These are phyloP conservation scores for Metschnikowia sp. DNA, from an alignment of 805 yeast species.

Conservation along the genomic window DNA sequence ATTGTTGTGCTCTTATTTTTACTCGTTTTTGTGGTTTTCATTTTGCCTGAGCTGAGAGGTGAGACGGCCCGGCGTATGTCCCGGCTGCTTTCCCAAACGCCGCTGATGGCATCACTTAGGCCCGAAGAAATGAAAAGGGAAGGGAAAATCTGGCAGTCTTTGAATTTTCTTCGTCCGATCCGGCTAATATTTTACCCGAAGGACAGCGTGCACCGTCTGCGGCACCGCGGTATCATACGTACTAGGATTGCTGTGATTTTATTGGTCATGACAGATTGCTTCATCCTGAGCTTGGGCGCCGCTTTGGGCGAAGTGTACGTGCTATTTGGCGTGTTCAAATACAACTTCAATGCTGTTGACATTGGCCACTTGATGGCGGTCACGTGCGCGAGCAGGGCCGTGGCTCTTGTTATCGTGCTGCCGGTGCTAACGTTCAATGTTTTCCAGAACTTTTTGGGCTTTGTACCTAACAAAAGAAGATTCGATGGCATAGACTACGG, in stretches of 20 bases:
- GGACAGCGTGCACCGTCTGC: conserved; percentile 23
- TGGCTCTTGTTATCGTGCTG: conserved; percentile 46
- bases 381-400: conserved; percentile 47
- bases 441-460: conserved; percentile 24
- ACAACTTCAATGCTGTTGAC: conserved; percentile 50
- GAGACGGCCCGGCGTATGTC: conserved; percentile 49
- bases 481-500: conserved; percentile 52
- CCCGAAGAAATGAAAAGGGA: conserved; percentile 18
- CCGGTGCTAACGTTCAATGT: conserved; percentile 44
- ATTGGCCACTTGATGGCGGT: conserved; percentile 56
- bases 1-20: conserved; percentile 33
- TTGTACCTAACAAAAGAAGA: conserved; percentile 33
- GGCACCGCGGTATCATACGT: conserved; percentile 15
- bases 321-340: conserved; percentile 52
- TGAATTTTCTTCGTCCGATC: conserved; percentile 43
- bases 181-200: conserved; percentile 53
- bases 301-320: conserved; percentile 42
- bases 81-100: conserved; percentile 25
- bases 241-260: conserved; percentile 39
- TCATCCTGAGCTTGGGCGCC: conserved; percentile 29
- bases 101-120: conserved; percentile 2
- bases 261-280: conserved; percentile 45
- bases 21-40: conserved; percentile 22
- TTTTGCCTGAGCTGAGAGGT: conserved; percentile 67
- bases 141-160: neutral